Evolutionary conservation across 371 early-diverging fungal species (phyloP).

Genomic region (Mortierella sp.): DNA sequence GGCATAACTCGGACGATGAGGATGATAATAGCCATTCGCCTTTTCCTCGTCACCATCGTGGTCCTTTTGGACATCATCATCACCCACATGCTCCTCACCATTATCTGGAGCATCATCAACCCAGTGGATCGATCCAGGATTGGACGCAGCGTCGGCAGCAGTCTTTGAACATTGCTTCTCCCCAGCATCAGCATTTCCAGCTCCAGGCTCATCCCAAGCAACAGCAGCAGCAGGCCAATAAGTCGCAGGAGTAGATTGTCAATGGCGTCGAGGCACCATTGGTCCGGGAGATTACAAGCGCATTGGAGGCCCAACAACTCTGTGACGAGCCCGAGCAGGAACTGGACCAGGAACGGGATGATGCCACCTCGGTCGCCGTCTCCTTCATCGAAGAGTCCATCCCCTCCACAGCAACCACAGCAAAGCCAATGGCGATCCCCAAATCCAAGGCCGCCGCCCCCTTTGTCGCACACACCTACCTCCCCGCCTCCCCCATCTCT

Average conservation of each 20-base stretch:
- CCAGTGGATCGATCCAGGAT: slow-evolving; percentile 22
- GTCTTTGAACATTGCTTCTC: slow-evolving; percentile 15
- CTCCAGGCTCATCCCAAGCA: too few species aligned
- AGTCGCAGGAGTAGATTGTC: neutral
- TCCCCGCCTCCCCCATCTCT: slow-evolving; percentile 5
- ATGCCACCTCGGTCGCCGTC: neutral
- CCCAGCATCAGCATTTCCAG: slow-evolving; percentile 3
- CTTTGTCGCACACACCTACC: slow-evolving; percentile 9
- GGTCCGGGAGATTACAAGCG: neutral
- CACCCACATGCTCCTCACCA: slow-evolving; percentile 20
- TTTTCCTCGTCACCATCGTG: slow-evolving; percentile 17
- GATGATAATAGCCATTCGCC: slow-evolving; percentile 23
- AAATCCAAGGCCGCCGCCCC: neutral
- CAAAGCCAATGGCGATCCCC: slow-evolving; percentile 21
- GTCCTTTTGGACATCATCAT: slow-evolving; percentile 10
- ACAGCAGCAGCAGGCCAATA: neutral
- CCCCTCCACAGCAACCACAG: neutral
- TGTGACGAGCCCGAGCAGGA: neutral
- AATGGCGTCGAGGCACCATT: neutral
- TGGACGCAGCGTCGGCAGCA: slow-evolving; percentile 37
- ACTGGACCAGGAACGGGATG: neutral
- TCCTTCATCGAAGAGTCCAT: neutral
- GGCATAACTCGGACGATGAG: slow-evolving; percentile 48
- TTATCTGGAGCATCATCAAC: slow-evolving; percentile 13
- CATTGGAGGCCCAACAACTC: slow-evolving; percentile 8